These are phyloP conservation scores for Ophiostoma ulmi DNA, from an alignment of 2,329 filamentous ascomycete genomes.

Conservation along the genomic window DNA sequence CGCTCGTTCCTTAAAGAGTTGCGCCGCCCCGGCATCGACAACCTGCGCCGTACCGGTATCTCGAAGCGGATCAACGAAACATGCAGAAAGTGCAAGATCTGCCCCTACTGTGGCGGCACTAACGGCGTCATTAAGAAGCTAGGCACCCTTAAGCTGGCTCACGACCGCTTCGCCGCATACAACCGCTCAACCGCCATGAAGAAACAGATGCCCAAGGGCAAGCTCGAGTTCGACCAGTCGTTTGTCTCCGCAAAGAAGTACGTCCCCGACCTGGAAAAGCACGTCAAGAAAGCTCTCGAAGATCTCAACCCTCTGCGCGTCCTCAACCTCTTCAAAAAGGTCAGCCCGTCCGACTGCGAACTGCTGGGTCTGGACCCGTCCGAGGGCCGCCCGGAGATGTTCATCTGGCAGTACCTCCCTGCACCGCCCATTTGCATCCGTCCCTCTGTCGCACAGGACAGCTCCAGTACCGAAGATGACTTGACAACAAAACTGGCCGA, in stretches of 20 bases:
- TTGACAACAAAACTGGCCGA: conserved; percentile 95
- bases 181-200: conserved; percentile 83
- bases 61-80: conserved; percentile 85
- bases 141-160: conserved; percentile 84
- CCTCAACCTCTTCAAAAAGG: conserved; percentile 84
- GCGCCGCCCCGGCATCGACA: conserved; percentile 77
- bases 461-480: conserved; percentile 91
- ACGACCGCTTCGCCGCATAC: conserved; percentile 85
- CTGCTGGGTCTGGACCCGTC: conserved; percentile 80
- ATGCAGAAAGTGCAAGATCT: conserved; percentile 79
- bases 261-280: conserved; percentile 81
- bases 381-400: conserved; percentile 89
- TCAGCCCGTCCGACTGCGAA: conserved; percentile 81
- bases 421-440: conserved; percentile 91
- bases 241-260: conserved; percentile 73
- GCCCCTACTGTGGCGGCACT: conserved; percentile 71
- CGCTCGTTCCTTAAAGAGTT: conserved; percentile 73
- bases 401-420: conserved; percentile 94
- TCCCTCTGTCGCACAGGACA: conserved; percentile 89
- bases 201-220: conserved; percentile 76
- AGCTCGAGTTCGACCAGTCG: conserved; percentile 78
- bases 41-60: conserved; percentile 74
- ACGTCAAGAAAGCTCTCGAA: conserved; percentile 86
- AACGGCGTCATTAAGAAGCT: conserved; percentile 93
- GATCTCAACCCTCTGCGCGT: conserved; percentile 87